Conservation (phyloP, 139 green algal species). For the Chloropicon primus region DNA sequence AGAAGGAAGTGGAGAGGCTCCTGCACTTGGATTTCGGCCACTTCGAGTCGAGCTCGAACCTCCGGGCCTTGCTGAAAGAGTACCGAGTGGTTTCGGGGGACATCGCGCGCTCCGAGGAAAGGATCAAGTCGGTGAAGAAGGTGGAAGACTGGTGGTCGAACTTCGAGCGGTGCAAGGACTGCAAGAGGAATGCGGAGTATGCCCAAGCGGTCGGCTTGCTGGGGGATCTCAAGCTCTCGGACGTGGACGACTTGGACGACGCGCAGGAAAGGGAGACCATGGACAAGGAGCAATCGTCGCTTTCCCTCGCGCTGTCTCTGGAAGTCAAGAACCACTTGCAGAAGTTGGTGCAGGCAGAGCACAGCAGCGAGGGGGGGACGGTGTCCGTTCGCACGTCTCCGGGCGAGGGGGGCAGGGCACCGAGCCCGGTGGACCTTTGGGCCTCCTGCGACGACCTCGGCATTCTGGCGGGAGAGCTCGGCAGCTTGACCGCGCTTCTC, state of each 20-base stretch:
- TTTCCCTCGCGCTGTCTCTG: not conserved
- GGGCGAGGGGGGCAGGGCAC: not conserved
- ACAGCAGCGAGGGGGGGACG: not conserved
- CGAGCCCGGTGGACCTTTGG: not conserved
- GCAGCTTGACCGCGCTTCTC: not conserved
- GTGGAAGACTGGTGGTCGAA: not conserved
- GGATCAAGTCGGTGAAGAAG: not conserved
- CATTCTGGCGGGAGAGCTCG: not conserved
- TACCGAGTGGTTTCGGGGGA: not conserved
- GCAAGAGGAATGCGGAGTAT: not conserved
- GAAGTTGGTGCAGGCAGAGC: not conserved
- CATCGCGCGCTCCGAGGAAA: not conserved
- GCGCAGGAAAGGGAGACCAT: not conserved
- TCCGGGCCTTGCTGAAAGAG: not conserved
- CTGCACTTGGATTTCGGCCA: not conserved
- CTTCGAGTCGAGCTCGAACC: not conserved
- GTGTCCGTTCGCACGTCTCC: not conserved
- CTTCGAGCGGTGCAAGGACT: not conserved
- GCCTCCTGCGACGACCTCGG: not conserved
- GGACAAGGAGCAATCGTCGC: not conserved
- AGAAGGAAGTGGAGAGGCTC: not conserved
- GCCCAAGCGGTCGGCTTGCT: not conserved
- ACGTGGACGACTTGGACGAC: not conserved
- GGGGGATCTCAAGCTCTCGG: not conserved
- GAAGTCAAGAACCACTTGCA: not conserved